Conservation (phyloP, 2,329 filamentous ascomycete species). For the Fusarium udum region DNA sequence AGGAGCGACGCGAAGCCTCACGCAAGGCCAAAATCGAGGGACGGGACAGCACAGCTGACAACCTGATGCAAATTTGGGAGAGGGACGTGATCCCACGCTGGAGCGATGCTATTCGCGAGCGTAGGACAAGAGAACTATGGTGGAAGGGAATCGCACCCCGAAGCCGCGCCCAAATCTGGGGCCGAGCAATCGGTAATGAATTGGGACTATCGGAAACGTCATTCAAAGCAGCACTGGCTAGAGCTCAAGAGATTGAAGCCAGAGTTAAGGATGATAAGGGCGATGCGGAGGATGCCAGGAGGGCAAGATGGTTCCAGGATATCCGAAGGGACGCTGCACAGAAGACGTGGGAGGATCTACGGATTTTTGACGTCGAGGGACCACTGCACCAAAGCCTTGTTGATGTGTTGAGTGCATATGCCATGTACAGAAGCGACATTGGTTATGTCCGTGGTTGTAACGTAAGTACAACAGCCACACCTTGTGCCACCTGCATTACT, state of each 20-base stretch:
- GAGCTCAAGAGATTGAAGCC: conserved; percentile 70
- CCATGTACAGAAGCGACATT: conserved; percentile 84
- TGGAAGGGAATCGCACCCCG: conserved; percentile 81
- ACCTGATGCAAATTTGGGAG: conserved; percentile 74
- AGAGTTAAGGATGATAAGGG: conserved; percentile 62
- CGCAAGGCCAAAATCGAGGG: conserved; percentile 61
- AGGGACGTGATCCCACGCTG: conserved; percentile 80
- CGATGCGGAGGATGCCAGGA: conserved; percentile 63
- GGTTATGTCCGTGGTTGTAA: conserved; percentile 80
- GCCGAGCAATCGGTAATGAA: conserved; percentile 76
- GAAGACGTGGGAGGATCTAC: conserved; percentile 75
- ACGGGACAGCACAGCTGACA: conserved; percentile 65
- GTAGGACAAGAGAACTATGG: conserved; percentile 79
- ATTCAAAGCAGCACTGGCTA: conserved; percentile 74
- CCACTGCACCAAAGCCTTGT: conserved; percentile 74
- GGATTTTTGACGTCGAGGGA: conserved; percentile 73
- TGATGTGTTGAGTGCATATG: conserved; percentile 80
- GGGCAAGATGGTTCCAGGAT: conserved; percentile 68
- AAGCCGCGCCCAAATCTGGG: conserved; percentile 75
- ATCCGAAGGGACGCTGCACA: conserved; percentile 72
- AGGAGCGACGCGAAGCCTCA: conserved; percentile 66
- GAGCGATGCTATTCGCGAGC: conserved; percentile 74
- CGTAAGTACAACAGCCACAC: conserved; percentile 58
- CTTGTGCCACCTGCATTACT: conserved; percentile 19
- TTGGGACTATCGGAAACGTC: conserved; percentile 73